These are phyloP conservation scores for Aspergillus jensenii DNA, from an alignment of 2,329 filamentous ascomycete genomes.

Conservation along the genomic window DNA sequence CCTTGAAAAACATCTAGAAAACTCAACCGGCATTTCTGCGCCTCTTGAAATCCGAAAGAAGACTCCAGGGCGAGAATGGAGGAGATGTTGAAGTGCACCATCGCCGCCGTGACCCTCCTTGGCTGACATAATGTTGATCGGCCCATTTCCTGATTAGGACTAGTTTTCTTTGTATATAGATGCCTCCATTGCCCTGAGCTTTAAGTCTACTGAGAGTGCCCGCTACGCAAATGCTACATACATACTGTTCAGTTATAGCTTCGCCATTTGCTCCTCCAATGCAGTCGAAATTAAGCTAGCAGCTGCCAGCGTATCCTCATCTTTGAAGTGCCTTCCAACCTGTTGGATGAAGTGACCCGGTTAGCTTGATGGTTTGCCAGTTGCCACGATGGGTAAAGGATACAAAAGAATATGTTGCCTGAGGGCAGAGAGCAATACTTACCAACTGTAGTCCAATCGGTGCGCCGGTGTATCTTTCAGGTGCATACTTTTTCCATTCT, in stretches of 20 bases:
- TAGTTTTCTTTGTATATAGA: neutral
- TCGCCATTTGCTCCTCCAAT: neutral
- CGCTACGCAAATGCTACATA: no score
- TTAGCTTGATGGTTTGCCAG: no score
- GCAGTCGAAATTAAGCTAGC: conserved; percentile 24
- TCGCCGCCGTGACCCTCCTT: neutral
- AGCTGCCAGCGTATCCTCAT: conserved; percentile 49
- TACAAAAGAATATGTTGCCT: no score
- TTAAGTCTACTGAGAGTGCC: no score
- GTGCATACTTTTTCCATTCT: conserved; percentile 35
- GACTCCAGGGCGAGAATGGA: neutral
- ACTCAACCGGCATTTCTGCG: conserved; percentile 23
- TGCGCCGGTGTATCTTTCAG: conserved; percentile 38
- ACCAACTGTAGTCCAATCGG: conserved; percentile 51
- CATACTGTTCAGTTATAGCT: neutral
- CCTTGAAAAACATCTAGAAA: conserved; percentile 94
- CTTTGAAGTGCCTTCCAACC: conserved; percentile 48
- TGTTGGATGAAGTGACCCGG: no score
- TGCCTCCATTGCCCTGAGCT: no score
- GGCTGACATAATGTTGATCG: conserved; percentile 9
- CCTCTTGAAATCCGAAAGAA: conserved; percentile 12
- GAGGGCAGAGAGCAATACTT: no score
- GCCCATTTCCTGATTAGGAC: conserved; percentile 2
- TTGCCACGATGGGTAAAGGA: no score
- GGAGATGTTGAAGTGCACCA: neutral